These are phyloP conservation scores for Glycine latifolia DNA, from an alignment of 306 rosid genomes.

Conservation along the genomic window DNA sequence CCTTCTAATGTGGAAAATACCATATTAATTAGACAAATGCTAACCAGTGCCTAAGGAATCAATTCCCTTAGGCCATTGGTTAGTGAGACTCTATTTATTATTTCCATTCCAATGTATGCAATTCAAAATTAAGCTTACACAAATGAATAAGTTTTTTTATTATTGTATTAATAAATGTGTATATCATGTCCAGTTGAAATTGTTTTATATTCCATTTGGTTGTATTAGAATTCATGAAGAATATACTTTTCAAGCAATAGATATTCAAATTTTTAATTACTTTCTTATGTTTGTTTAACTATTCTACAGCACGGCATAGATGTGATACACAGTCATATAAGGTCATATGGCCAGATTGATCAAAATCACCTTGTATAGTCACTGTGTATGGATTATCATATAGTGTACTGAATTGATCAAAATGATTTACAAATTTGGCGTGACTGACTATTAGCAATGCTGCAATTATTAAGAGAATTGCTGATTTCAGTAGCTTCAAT, in stretches of 20 bases:
- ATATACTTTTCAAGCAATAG: not conserved
- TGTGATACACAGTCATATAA: not conserved
- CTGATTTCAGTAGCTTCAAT: conserved; percentile 16
- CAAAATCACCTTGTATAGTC: not conserved
- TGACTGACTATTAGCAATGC: conserved; percentile 1
- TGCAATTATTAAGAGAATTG: conserved; percentile 2
- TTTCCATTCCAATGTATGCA: not conserved
- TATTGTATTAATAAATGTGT: not conserved
- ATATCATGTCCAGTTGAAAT: not conserved
- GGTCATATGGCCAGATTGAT: not conserved
- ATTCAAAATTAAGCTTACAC: conserved; percentile 10
- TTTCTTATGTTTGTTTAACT: conserved; percentile 8
- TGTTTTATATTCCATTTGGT: not conserved
- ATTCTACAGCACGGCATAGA: not conserved
- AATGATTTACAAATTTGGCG: not conserved
- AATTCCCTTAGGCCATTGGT: not conserved
- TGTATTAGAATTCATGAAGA: not conserved
- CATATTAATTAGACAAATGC: not conserved
- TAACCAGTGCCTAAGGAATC: not conserved
- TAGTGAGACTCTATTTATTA: not conserved
- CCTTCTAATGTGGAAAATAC: conserved; percentile 17
- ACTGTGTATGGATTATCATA: not conserved
- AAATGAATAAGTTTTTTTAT: not conserved
- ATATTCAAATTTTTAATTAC: not conserved
- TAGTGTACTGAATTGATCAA: not conserved